A percentile compares a stretch with the other conserved stretches of the same genome.
These are phyloP conservation scores for Neofusicoccum cordaticola DNA, from an alignment of 2,329 filamentous ascomycete species.

Conservation along the genomic window DNA sequence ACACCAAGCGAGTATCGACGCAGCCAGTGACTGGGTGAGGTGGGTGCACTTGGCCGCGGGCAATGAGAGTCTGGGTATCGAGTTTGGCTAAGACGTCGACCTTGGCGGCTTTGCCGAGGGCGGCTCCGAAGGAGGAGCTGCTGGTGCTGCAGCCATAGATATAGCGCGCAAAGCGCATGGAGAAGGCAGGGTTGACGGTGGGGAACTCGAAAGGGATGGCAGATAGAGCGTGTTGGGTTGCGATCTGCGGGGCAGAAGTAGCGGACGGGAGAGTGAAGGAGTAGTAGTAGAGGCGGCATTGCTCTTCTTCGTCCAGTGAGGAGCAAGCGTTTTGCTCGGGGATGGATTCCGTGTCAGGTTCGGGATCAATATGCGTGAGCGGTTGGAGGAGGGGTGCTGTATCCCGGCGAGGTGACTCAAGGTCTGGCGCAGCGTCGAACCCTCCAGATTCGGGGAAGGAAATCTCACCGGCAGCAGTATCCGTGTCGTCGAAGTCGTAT, in stretches of 20 bases:
- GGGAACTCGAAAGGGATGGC: slow-evolving; percentile 69
- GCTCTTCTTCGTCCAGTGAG: slow-evolving; percentile 52
- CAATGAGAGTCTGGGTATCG: slow-evolving; percentile 54
- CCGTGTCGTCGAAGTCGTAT: slow-evolving; percentile 33
- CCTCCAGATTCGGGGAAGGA: neutral
- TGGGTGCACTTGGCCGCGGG: slow-evolving; percentile 46
- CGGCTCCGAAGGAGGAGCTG: slow-evolving; percentile 56
- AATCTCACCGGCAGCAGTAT: slow-evolving; percentile 19
- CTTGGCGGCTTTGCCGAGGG: slow-evolving; percentile 63
- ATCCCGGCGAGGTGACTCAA: slow-evolving; percentile 24
- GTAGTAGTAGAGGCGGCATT: slow-evolving; percentile 70
- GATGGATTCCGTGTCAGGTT: neutral
- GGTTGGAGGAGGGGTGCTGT: slow-evolving; percentile 11
- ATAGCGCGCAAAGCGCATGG: slow-evolving; percentile 59
- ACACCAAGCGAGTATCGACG: slow-evolving; percentile 57
- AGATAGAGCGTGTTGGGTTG: slow-evolving; percentile 62
- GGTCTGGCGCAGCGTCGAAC: slow-evolving; percentile 28
- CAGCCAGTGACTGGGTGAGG: slow-evolving; percentile 57
- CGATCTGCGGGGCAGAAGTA: slow-evolving; percentile 60
- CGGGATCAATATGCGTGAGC: neutral
- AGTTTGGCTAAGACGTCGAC: slow-evolving; percentile 65
- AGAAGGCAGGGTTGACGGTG: slow-evolving; percentile 51
- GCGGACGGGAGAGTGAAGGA: slow-evolving; percentile 50
- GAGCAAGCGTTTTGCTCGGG: neutral
- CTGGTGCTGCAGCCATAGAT: slow-evolving; percentile 67